phyloP scores from a whole-genome alignment of 306 rosid species.

The Lathyrus oleraceus region DNA sequence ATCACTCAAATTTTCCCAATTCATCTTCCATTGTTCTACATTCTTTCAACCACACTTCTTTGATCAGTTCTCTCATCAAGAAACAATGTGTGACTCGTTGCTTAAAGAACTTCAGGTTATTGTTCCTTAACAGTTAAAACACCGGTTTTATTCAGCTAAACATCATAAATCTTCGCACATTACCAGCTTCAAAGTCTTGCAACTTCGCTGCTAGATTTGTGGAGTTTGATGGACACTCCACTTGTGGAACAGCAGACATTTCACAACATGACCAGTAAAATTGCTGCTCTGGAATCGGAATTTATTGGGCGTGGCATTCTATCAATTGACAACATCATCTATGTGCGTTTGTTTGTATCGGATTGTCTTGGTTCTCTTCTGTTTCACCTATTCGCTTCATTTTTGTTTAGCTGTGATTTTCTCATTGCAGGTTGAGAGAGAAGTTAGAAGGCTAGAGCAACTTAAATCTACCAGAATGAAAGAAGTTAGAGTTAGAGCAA shows the following conservation, averaged over 20 bases:
- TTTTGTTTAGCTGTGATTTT: not conserved
- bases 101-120: constrained; percentile 75
- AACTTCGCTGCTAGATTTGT: constrained; percentile 61
- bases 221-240: constrained; percentile 79
- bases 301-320: constrained; percentile 60
- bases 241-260: constrained; percentile 57
- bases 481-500: constrained; percentile 67
- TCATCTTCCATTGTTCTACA: no score
- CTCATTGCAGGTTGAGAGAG: constrained; percentile 62
- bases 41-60: no score
- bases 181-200: constrained; percentile 64
- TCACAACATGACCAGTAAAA: constrained; percentile 59
- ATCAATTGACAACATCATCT: constrained; percentile 49
- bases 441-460: constrained; percentile 67
- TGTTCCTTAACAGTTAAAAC: not conserved
- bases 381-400: not conserved
- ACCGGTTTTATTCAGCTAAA: not conserved
- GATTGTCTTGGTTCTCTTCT: not conserved
- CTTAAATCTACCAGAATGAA: constrained; percentile 68
- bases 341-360: constrained; percentile 49
- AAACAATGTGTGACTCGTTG: constrained; percentile 51
- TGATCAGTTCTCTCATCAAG: constrained; percentile 38
- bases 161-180: constrained; percentile 25
- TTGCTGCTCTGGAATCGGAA: constrained; percentile 64
- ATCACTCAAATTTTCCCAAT: not conserved